These are phyloP conservation scores for Tolypocladium tropicale DNA, from an alignment of 2,329 filamentous ascomycete genomes.

Conservation along the genomic window DNA sequence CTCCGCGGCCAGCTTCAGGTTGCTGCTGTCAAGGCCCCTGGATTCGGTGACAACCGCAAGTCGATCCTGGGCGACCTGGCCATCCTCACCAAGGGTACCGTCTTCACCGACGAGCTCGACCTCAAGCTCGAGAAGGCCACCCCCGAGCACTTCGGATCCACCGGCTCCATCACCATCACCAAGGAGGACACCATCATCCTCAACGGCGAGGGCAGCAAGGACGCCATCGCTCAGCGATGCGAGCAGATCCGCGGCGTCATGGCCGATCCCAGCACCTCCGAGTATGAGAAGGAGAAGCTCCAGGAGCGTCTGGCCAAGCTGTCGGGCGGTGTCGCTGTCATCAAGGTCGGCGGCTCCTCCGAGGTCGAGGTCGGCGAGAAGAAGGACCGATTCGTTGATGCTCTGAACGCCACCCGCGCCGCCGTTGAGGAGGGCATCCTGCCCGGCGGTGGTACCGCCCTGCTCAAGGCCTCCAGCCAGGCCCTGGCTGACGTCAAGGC, in stretches of 20 bases:
- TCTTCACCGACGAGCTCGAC: conserved; percentile 97
- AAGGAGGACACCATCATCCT: conserved; percentile 99
- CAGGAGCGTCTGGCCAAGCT: conserved; percentile 99
- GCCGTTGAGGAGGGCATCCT: conserved; percentile 99
- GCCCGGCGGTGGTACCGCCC: conserved; percentile 92
- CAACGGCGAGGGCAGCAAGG: conserved; percentile 94
- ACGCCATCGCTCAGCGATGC: conserved; percentile 85
- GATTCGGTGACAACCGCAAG: conserved; percentile 99
- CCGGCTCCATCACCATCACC: conserved; percentile 97
- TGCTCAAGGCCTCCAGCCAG: conserved; percentile 93
- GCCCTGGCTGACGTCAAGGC: conserved; percentile 75
- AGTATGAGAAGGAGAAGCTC: conserved; percentile 99
- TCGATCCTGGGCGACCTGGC: conserved; percentile 95
- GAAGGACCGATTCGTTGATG: conserved; percentile 99
- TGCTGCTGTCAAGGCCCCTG: conserved; percentile 94
- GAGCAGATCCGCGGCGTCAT: conserved; percentile 99
- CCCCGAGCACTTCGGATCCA: conserved; percentile 89
- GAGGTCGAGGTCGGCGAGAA: conserved; percentile 99
- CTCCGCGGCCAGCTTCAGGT: conserved; percentile 98
- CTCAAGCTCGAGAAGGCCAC: conserved; percentile 99
- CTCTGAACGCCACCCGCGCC: conserved; percentile 92
- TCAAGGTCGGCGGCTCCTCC: conserved; percentile 95
- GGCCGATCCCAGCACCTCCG: conserved; percentile 83
- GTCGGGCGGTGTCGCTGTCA: conserved; percentile 96
- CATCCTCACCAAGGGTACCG: conserved; percentile 90